Conservation (phyloP, 352 stramenopile species). For the Lagenidium sp. region DNA sequence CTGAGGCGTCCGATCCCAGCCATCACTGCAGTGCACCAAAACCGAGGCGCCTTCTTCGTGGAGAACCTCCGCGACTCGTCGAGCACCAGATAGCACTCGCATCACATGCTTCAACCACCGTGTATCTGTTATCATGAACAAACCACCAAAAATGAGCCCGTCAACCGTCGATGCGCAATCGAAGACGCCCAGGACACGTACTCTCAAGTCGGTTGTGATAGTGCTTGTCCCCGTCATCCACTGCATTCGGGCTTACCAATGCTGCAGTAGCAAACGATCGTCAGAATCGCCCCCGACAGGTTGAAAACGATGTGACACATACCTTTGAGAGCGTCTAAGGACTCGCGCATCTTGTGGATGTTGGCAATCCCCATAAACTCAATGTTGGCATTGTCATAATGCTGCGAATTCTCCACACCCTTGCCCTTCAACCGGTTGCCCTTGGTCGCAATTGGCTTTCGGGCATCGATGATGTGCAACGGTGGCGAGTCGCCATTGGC, state of each 20-base stretch:
- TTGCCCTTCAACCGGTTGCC: constrained; percentile 80
- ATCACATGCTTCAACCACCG: constrained; percentile 97
- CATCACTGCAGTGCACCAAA: constrained; percentile 82
- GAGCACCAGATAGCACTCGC: constrained; percentile 62
- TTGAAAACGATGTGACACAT: constrained; percentile 4
- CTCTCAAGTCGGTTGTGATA: constrained; percentile 84
- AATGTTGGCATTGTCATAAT: constrained; percentile 94
- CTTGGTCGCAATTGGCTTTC: constrained; percentile 73
- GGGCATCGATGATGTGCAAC: constrained; percentile 81
- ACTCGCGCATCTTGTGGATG: constrained; percentile 98
- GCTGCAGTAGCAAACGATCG: constrained; percentile 19
- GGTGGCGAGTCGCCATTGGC: constrained; percentile 55
- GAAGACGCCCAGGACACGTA: constrained; percentile 16
- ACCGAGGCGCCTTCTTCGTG: constrained; percentile 79
- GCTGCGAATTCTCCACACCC: constrained; percentile 94
- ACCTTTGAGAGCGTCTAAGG: constrained; percentile 83
- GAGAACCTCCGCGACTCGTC: constrained; percentile 68
- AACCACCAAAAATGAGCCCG: constrained; percentile 1
- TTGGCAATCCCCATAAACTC: constrained; percentile 99
- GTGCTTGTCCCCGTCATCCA: constrained; percentile 83
- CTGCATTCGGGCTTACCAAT: constrained; percentile 68
- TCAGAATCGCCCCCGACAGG: background rate
- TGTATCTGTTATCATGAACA: too few species aligned
- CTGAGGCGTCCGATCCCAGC: constrained; percentile 83
- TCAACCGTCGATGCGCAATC: background rate